Conservation (phyloP, 2,329 filamentous ascomycete species). For the Ascochyta viciae-villosae region DNA sequence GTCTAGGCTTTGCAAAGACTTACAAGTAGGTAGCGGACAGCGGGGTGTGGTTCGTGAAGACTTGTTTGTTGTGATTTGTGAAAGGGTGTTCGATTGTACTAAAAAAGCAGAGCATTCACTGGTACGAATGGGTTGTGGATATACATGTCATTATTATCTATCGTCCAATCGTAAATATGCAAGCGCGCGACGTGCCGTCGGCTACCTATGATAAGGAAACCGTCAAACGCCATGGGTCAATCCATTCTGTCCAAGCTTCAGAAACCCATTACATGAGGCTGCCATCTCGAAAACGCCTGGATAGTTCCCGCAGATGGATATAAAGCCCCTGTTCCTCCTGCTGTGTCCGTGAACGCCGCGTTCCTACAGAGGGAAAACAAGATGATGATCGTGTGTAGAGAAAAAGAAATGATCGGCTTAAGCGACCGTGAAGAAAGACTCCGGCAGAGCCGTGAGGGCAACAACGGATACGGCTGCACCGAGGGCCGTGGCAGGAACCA, state of each 20-base stretch:
- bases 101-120: too few species aligned
- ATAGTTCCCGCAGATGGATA: not conserved
- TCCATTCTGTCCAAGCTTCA: not conserved
- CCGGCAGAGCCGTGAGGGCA: conserved; percentile 31
- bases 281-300: not conserved
- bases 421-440: conserved; percentile 28
- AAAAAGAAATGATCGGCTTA: not conserved
- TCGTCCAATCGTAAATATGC: conserved; percentile 14
- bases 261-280: not conserved
- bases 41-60: too few species aligned
- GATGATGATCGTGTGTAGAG: not conserved
- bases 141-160: conserved; percentile 11
- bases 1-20: too few species aligned
- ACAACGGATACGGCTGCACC: conserved; percentile 30
- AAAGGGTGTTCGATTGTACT: too few species aligned
- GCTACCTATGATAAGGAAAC: not conserved
- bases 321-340: not conserved
- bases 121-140: not conserved
- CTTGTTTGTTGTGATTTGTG: too few species aligned
- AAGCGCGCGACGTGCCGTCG: conserved; percentile 7
- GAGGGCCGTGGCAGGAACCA: conserved; percentile 18
- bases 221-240: conserved; percentile 2
- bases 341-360: conserved; percentile 2
- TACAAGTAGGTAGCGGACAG: too few species aligned
- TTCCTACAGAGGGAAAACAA: not conserved